Evolutionary conservation across 441 rosid species (phyloP).

Genomic region (Pelargonium australe): DNA sequence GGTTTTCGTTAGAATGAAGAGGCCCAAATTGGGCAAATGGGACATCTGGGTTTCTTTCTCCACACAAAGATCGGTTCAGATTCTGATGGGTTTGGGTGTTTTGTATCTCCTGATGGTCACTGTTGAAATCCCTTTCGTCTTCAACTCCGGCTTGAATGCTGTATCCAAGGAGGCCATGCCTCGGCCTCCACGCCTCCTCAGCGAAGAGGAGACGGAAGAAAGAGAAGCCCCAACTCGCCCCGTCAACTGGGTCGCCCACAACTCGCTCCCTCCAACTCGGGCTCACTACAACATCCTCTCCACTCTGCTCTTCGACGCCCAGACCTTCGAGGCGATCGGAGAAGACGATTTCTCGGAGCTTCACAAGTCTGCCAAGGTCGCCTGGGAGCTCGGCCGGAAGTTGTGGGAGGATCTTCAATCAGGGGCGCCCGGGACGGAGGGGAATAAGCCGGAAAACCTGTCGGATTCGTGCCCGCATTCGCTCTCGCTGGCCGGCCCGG

Average conservation of each 20-base stretch:
- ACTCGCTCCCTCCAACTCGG: slow-evolving; percentile 33
- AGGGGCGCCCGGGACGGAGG: slow-evolving; percentile 26
- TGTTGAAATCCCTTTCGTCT: slow-evolving; percentile 69
- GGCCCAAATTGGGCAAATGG: slow-evolving; percentile 33
- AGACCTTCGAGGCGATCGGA: slow-evolving; percentile 39
- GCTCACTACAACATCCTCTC: slow-evolving; percentile 31
- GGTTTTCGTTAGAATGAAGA: slow-evolving; percentile 11
- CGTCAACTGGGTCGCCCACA: slow-evolving; percentile 34
- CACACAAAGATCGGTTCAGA: slow-evolving; percentile 58
- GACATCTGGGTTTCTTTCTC: slow-evolving; percentile 35
- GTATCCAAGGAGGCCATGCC: slow-evolving; percentile 43
- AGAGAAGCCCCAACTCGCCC: slow-evolving; percentile 66
- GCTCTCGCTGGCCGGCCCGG: slow-evolving; percentile 50
- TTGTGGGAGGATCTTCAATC: slow-evolving; percentile 61
- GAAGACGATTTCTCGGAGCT: slow-evolving; percentile 66
- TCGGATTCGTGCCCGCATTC: slow-evolving; percentile 57
- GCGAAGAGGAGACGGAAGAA: slow-evolving; percentile 46
- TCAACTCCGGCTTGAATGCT: slow-evolving; percentile 33
- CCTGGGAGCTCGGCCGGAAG: slow-evolving; percentile 71
- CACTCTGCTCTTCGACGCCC: slow-evolving; percentile 41
- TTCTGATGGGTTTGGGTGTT: slow-evolving; percentile 44
- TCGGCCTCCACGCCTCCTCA: slow-evolving; percentile 37
- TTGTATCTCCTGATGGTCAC: slow-evolving; percentile 54
- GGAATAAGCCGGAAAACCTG: slow-evolving; percentile 24
- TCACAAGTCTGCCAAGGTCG: slow-evolving; percentile 59